Evolutionary conservation across 108 stramenopile species (phyloP).

Genomic region (Stephanodiscus minutulus): DNA sequence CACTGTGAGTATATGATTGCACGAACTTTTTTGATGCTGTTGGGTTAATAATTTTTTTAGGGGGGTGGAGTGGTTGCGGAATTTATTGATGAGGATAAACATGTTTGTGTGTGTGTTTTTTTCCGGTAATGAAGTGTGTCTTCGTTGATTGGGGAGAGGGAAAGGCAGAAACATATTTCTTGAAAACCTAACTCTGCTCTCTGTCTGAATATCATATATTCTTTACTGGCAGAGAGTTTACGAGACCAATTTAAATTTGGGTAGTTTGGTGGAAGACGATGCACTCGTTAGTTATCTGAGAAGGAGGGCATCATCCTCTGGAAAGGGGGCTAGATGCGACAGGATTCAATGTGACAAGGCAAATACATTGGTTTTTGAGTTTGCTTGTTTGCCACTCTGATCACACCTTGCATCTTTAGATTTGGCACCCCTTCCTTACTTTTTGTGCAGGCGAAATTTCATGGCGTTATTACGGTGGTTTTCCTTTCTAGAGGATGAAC

Average conservation of each 20-base stretch:
- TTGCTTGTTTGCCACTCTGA: constrained; percentile 13
- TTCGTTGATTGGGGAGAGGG: constrained; percentile 4
- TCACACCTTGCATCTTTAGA: constrained; percentile 21
- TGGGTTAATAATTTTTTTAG: background rate
- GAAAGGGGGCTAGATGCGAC: background rate
- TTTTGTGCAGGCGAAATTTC: constrained; percentile 12
- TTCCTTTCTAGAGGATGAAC: background rate
- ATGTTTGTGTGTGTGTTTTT: constrained; percentile 1
- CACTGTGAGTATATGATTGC: constrained; percentile 48
- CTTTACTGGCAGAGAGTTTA: constrained; percentile 29
- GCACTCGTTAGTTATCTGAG: background rate
- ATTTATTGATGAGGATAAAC: background rate
- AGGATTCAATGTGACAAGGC: background rate
- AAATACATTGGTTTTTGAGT: constrained; percentile 12
- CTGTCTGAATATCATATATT: constrained; percentile 42
- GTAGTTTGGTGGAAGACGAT: background rate
- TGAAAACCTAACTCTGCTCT: constrained; percentile 35
- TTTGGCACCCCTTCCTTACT: constrained; percentile 19
- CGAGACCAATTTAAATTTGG: background rate
- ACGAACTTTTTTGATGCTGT: background rate
- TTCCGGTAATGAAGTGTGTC: background rate
- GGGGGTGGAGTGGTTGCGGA: background rate
- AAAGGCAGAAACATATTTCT: constrained; percentile 1
- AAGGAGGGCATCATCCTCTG: background rate
- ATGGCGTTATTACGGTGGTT: background rate